Percentiles rank a stretch among this genome's conserved stretches.
phyloP scores from a whole-genome alignment of 2,329 filamentous ascomycete species.

The Colletotrichum sidae region DNA sequence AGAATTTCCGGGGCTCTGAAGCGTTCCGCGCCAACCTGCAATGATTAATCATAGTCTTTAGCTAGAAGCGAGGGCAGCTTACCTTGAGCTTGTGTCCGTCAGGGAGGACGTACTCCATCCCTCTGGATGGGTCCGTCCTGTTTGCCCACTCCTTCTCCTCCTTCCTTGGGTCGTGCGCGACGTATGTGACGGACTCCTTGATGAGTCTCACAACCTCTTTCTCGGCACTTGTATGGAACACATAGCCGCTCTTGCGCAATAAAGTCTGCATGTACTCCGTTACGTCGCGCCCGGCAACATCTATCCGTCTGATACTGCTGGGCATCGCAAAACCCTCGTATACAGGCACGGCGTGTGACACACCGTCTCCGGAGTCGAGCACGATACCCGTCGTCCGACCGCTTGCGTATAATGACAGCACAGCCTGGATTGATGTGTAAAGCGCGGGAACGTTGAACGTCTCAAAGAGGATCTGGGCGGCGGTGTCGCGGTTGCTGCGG shows the following conservation, averaged over 20 bases:
- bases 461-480: slow-evolving; percentile 97
- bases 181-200: slow-evolving; percentile 94
- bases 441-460: slow-evolving; percentile 98
- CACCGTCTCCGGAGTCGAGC: slow-evolving; percentile 93
- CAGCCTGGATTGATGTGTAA: slow-evolving; percentile 97
- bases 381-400: slow-evolving; percentile 97
- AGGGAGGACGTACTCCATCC: slow-evolving; percentile 87
- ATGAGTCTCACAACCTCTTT: slow-evolving; percentile 98
- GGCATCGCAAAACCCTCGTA: slow-evolving; percentile 98
- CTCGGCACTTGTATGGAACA: slow-evolving; percentile 98
- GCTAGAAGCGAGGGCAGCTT: slow-evolving; percentile 27
- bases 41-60: neutral
- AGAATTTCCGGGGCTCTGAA: slow-evolving; percentile 97
- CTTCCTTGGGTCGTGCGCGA: slow-evolving; percentile 88
- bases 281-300: slow-evolving; percentile 95
- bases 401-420: slow-evolving; percentile 94
- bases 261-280: slow-evolving; percentile 95
- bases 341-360: slow-evolving; percentile 96
- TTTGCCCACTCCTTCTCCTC: slow-evolving; percentile 98
- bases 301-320: slow-evolving; percentile 93
- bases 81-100: slow-evolving; percentile 96
- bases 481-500: slow-evolving; percentile 93
- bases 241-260: slow-evolving; percentile 89
- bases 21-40: slow-evolving; percentile 87
- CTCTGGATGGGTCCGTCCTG: slow-evolving; percentile 76